These are phyloP conservation scores for Corinectria fuckeliana DNA, from an alignment of 2,329 filamentous ascomycete genomes.

Conservation along the genomic window DNA sequence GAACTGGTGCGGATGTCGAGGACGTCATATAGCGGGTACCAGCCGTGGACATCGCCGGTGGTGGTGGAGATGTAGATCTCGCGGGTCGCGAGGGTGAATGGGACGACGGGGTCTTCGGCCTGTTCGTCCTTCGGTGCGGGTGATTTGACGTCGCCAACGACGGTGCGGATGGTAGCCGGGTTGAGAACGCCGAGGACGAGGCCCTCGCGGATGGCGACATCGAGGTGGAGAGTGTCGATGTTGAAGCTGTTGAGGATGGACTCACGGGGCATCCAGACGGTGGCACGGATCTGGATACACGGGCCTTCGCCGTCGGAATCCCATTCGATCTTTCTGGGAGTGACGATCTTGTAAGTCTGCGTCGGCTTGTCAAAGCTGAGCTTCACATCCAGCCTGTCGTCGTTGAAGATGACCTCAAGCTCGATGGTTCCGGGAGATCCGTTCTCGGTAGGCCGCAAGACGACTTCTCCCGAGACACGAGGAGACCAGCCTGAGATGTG, in stretches of 20 bases:
- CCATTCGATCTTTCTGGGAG: conserved; percentile 46
- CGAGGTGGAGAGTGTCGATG: conserved; percentile 48
- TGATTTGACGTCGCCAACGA: conserved; percentile 48
- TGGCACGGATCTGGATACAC: conserved; percentile 57
- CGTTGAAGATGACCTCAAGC: conserved; percentile 54
- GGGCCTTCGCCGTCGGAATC: conserved; percentile 38
- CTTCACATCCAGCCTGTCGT: conserved; percentile 47
- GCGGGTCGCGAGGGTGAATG: conserved; percentile 52
- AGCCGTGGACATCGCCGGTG: conserved; percentile 53
- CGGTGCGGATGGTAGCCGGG: conserved; percentile 42
- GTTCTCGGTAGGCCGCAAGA: conserved; percentile 48
- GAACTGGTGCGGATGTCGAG: conserved; percentile 53
- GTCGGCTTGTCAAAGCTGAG: conserved; percentile 41
- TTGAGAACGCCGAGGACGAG: conserved; percentile 45
- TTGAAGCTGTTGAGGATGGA: conserved; percentile 47
- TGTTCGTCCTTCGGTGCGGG: conserved; percentile 38
- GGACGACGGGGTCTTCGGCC: conserved; percentile 32
- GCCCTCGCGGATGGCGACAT: conserved; percentile 49
- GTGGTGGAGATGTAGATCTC: conserved; percentile 51
- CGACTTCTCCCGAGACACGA: conserved; percentile 52
- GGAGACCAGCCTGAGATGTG: conserved; percentile 39
- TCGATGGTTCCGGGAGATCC: conserved; percentile 48
- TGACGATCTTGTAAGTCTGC: conserved; percentile 49
- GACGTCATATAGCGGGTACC: conserved; percentile 58
- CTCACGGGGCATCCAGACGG: conserved; percentile 53